A percentile compares a stretch with the other conserved stretches of the same genome.
Conservation (phyloP, 2,329 filamentous ascomycete genomes). For the Penicillium sp. region DNA sequence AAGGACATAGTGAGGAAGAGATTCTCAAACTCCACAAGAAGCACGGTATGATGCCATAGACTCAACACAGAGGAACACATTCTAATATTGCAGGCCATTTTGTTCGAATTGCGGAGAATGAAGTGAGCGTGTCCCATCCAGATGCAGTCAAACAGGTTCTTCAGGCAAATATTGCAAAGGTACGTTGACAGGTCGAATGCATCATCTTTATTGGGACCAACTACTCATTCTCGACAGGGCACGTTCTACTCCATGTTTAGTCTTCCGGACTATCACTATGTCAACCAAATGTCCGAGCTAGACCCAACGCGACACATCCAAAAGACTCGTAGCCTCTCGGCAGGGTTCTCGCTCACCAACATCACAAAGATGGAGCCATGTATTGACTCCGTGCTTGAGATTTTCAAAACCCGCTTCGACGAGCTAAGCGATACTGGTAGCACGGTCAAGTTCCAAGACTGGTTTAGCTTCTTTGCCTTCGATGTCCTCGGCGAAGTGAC, state of each 20-base stretch:
- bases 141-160: constrained; percentile 42
- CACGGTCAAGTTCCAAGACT: constrained; percentile 40
- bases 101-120: constrained; percentile 46
- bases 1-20: constrained; percentile 40
- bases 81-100: constrained; percentile 35
- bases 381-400: constrained; percentile 31
- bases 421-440: constrained; percentile 19
- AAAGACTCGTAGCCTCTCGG: constrained; percentile 33
- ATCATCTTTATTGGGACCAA: background rate
- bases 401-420: constrained; percentile 30
- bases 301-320: constrained; percentile 38
- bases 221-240: constrained; percentile 25
- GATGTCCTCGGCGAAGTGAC: constrained; percentile 39
- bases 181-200: background rate
- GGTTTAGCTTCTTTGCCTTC: constrained; percentile 43
- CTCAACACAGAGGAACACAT: background rate
- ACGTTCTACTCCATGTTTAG: constrained; percentile 38
- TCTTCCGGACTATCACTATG: constrained; percentile 43
- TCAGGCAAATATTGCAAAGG: constrained; percentile 25
- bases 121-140: constrained; percentile 47
- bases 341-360: constrained; percentile 31
- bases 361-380: constrained; percentile 30
- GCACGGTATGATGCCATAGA: constrained; percentile 31
- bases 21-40: constrained; percentile 41
- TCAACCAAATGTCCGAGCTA: constrained; percentile 42